Evolutionary conservation across 345 rosid species (phyloP).

Genomic region (Dipteronia sinensis): DNA sequence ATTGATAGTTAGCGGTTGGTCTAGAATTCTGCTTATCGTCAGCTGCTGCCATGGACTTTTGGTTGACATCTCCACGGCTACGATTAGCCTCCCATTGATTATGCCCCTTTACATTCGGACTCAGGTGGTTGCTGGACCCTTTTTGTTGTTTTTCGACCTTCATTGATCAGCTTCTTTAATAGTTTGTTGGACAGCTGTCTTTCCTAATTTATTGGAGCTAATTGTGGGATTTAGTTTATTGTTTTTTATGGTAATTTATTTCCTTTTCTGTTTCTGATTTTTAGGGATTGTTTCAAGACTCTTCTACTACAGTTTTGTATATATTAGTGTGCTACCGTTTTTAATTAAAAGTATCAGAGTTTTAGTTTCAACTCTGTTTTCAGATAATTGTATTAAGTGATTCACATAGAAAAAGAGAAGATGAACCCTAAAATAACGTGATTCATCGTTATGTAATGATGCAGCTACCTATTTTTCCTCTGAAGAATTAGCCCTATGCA

Average conservation of each 20-base stretch:
- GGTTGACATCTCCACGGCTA: background rate
- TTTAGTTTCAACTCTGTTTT: too few species aligned
- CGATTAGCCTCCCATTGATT: background rate
- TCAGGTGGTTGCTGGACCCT: background rate
- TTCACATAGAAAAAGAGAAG: conserved; percentile 7
- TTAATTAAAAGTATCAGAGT: too few species aligned
- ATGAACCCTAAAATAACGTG: background rate
- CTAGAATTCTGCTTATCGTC: background rate
- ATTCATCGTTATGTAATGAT: background rate
- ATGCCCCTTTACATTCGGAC: background rate
- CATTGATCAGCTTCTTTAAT: too few species aligned
- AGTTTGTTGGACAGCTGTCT: too few species aligned
- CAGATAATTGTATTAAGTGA: background rate
- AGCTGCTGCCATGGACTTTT: background rate
- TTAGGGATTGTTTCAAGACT: too few species aligned
- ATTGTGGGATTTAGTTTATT: too few species aligned
- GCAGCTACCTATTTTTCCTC: background rate
- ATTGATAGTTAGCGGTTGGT: background rate
- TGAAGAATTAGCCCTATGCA: background rate
- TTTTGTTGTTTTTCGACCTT: background rate
- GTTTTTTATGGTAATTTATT: too few species aligned
- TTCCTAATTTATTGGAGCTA: too few species aligned
- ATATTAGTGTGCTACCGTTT: too few species aligned
- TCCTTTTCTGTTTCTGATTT: too few species aligned
- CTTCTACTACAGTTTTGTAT: too few species aligned